A percentile compares a stretch with the other conserved stretches of the same genome.
phyloP scores from a whole-genome alignment of 768 basidiomycete genomes.

The Kwoniella heveanensis region DNA sequence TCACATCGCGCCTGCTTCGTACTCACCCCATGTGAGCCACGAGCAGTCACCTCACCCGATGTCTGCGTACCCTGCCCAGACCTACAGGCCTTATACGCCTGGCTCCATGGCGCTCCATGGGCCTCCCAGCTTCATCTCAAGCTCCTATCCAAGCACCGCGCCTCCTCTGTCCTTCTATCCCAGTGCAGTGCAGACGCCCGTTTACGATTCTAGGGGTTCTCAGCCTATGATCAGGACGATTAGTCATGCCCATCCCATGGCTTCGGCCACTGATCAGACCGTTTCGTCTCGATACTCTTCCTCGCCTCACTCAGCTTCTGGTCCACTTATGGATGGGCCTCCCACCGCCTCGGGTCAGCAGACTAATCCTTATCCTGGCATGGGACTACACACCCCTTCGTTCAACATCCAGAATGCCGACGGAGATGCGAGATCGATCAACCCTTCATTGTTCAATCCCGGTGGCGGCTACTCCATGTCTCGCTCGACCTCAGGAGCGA shows the following conservation, averaged over 20 bases:
- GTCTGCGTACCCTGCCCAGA: slow-evolving; percentile 25
- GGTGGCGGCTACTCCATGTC: slow-evolving; percentile 41
- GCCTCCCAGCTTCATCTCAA: slow-evolving; percentile 15
- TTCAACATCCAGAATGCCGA: slow-evolving; percentile 14
- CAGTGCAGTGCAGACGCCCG: slow-evolving; percentile 8
- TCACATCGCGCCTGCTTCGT: slow-evolving; percentile 31
- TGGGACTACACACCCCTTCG: slow-evolving; percentile 13
- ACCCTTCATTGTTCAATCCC: slow-evolving; percentile 40
- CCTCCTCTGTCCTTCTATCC: slow-evolving; percentile 37
- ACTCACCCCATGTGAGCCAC: slow-evolving; percentile 25
- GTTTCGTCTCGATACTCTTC: slow-evolving; percentile 43
- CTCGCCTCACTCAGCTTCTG: slow-evolving; percentile 41
- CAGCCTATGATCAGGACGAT: slow-evolving; percentile 44
- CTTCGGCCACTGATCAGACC: slow-evolving; percentile 45
- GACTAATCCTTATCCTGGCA: neutral
- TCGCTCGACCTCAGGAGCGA: slow-evolving; percentile 46
- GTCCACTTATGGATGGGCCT: slow-evolving; percentile 18
- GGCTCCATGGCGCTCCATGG: slow-evolving; percentile 18
- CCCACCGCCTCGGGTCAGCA: slow-evolving; percentile 29
- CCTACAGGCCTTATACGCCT: slow-evolving; percentile 20
- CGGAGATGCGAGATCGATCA: slow-evolving; percentile 28
- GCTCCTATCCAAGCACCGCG: slow-evolving; percentile 25
- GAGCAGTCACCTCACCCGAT: slow-evolving; percentile 20
- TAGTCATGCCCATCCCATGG: slow-evolving; percentile 47
- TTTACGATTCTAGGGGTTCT: slow-evolving; percentile 35